Evolutionary conservation across 768 basidiomycete genomes (phyloP).

Genomic region (Amanita pseudoporphyria): DNA sequence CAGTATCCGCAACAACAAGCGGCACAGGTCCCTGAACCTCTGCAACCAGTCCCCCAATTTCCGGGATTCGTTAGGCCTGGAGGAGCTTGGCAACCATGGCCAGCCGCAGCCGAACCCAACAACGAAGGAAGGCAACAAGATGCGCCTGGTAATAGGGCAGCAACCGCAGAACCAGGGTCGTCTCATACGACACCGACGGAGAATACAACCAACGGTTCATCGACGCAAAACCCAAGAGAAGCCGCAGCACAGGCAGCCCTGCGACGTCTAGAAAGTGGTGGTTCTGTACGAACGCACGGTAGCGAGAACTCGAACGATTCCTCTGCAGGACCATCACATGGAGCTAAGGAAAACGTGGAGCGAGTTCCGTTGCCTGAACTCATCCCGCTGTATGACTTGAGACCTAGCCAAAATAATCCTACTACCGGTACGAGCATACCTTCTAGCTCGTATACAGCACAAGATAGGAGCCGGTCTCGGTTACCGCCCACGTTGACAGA

Average conservation of each 20-base stretch:
- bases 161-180: conserved; percentile 7
- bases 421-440: not conserved
- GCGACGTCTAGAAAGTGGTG: conserved; percentile 30
- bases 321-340: not conserved
- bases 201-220: conserved; percentile 4
- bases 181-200: not conserved
- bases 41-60: conserved; percentile 43
- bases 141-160: not conserved
- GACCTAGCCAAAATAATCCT: not conserved
- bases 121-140: conserved; percentile 3
- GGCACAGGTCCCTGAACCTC: conserved; percentile 17
- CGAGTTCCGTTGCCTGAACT: conserved; percentile 10
- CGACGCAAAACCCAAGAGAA: conserved; percentile 18
- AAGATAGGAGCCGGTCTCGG: conserved; percentile 15
- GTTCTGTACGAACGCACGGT: conserved; percentile 4
- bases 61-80: conserved; percentile 56
- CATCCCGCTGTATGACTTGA: conserved; percentile 30
- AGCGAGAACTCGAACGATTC: not conserved
- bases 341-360: not conserved
- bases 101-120: conserved; percentile 21
- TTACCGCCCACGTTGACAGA: conserved; percentile 43
- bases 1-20: conserved; percentile 36
- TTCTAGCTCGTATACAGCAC: not conserved
- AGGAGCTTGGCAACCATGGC: conserved; percentile 61
- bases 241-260: conserved; percentile 65